Percentiles rank a stretch among this genome's conserved stretches.
These are phyloP conservation scores for Sphagnum tenellum DNA, from an alignment of 225 moss, liverwort and hornwort species.

Conservation along the genomic window DNA sequence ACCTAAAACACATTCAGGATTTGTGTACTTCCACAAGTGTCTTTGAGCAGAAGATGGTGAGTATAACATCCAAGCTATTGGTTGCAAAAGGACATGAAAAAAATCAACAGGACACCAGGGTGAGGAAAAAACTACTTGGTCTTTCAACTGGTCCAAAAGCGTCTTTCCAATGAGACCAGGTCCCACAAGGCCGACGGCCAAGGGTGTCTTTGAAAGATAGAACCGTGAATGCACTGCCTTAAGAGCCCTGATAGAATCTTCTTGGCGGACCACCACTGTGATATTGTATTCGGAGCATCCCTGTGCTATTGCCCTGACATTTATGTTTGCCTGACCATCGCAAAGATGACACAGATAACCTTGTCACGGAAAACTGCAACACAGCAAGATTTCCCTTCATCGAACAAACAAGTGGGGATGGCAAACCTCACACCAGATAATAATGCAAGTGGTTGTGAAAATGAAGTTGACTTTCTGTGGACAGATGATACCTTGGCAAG, in stretches of 20 bases:
- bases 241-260: slow-evolving; percentile 80
- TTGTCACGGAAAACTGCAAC: not conserved
- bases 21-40: too few species aligned
- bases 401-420: too few species aligned
- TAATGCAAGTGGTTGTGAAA: too few species aligned
- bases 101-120: too few species aligned
- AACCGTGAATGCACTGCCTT: slow-evolving; percentile 97
- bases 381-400: not conserved
- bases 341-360: too few species aligned
- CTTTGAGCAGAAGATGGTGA: too few species aligned
- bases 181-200: slow-evolving; percentile 94
- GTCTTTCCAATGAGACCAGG: slow-evolving; percentile 92
- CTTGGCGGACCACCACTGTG: slow-evolving; percentile 87
- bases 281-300: slow-evolving; percentile 99
- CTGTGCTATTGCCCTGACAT: slow-evolving; percentile 97
- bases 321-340: slow-evolving; percentile 77
- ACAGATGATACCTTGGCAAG: slow-evolving; percentile 72
- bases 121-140: slow-evolving; percentile 42
- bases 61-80: too few species aligned
- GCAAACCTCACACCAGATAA: too few species aligned
- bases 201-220: slow-evolving; percentile 90
- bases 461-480: too few species aligned
- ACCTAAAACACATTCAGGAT: not conserved
- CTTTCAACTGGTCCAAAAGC: slow-evolving; percentile 79
- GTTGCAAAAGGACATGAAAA: too few species aligned